Percentiles rank a stretch among this genome's conserved stretches.
phyloP scores from a whole-genome alignment of 1,284 basidiomycete genomes.

The Mycena citricolor region DNA sequence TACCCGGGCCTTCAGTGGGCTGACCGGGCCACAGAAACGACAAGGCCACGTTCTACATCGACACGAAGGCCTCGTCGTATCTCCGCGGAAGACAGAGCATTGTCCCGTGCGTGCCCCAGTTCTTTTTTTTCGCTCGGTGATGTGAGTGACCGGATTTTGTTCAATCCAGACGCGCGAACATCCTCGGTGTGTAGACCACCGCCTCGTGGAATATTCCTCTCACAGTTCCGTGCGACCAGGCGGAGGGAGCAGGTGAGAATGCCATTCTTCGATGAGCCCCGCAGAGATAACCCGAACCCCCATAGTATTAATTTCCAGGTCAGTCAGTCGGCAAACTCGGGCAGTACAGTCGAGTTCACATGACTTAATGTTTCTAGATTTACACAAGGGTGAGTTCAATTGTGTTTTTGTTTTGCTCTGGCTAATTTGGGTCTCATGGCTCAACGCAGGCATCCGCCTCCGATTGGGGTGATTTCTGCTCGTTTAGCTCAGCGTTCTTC shows the following conservation, averaged over 20 bases:
- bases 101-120: constrained; percentile 52
- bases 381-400: constrained; percentile 54
- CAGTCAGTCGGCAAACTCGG: too few relatives aligned
- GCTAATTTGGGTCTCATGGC: constrained; percentile 1
- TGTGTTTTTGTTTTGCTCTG: background rate
- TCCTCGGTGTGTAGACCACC: too few relatives aligned
- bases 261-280: background rate
- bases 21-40: constrained; percentile 49
- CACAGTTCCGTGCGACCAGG: constrained; percentile 35
- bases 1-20: constrained; percentile 7
- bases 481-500: too few relatives aligned
- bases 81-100: constrained; percentile 64
- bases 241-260: constrained; percentile 53
- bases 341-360: too few relatives aligned
- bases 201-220: constrained; percentile 7
- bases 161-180: constrained; percentile 57
- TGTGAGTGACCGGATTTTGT: background rate
- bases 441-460: constrained; percentile 56
- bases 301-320: constrained; percentile 69
- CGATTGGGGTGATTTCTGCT: constrained; percentile 67
- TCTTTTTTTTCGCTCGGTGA: background rate
- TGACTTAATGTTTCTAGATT: constrained; percentile 40
- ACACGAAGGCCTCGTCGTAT: constrained; percentile 55
- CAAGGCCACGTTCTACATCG: constrained; percentile 70
- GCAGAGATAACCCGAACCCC: constrained; percentile 12